Conservation (phyloP, 352 stramenopile genomes). For the Globisporangium cylindrosporum region DNA sequence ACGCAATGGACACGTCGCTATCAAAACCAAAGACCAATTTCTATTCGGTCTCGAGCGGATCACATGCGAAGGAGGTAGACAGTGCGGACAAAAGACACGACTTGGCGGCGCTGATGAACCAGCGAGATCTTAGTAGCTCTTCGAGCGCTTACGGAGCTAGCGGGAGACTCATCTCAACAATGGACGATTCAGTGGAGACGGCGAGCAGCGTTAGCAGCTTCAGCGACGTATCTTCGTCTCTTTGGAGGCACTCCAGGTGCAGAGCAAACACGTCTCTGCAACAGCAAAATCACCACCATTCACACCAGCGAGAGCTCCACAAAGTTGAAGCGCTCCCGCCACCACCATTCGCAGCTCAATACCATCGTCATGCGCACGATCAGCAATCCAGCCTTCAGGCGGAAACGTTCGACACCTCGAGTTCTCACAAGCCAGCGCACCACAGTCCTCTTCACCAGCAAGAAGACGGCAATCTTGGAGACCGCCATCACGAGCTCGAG, state of each 20-base stretch:
- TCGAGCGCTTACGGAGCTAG: background rate
- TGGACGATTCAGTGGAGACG: slow-evolving; percentile 16
- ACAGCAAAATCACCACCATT: background rate
- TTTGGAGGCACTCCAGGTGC: slow-evolving; percentile 4
- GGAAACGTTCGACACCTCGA: background rate
- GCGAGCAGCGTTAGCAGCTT: slow-evolving; percentile 15
- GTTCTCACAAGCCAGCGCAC: background rate
- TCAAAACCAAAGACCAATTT: slow-evolving; percentile 3
- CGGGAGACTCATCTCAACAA: background rate
- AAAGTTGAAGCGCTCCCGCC: background rate
- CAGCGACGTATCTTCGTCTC: slow-evolving; percentile 13
- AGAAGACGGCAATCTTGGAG: background rate
- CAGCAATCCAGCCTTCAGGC: no score
- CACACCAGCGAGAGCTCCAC: background rate
- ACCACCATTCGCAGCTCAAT: background rate
- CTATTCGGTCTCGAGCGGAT: background rate
- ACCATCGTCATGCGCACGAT: background rate
- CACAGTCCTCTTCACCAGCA: no score
- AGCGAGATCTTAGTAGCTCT: background rate
- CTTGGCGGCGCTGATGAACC: slow-evolving; percentile 4
- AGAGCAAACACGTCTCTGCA: background rate
- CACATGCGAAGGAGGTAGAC: background rate
- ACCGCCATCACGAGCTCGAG: slow-evolving; percentile 49
- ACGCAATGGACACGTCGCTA: background rate
- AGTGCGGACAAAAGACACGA: background rate